phyloP scores from a whole-genome alignment of 495 filamentous ascomycete species.

The Hypoxylon intermedium region DNA sequence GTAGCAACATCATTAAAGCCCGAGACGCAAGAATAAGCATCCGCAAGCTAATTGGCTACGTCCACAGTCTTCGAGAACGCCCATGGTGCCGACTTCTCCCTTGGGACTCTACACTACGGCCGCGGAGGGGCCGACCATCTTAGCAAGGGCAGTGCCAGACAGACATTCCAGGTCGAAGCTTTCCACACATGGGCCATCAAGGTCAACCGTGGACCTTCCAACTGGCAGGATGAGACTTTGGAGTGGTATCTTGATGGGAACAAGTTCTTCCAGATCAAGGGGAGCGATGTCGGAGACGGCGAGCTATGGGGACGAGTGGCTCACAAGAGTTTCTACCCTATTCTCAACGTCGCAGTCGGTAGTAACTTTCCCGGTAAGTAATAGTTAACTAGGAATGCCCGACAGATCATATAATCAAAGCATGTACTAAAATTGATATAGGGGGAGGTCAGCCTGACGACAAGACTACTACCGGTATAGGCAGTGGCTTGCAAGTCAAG shows the following conservation, averaged over 20 bases:
- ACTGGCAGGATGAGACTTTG: constrained; percentile 32
- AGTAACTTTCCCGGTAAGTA: constrained; percentile 27
- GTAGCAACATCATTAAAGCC: too few relatives aligned
- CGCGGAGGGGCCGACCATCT: constrained; percentile 25
- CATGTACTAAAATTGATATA: constrained; percentile 4
- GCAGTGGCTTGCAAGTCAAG: constrained; percentile 20
- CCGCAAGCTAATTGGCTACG: not conserved
- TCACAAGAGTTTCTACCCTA: constrained; percentile 36
- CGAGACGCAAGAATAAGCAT: too few relatives aligned
- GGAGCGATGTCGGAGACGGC: constrained; percentile 27
- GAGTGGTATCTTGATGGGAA: constrained; percentile 40
- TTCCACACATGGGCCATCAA: constrained; percentile 37
- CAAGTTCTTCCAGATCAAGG: constrained; percentile 31
- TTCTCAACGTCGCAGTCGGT: constrained; percentile 43
- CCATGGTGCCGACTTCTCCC: constrained; percentile 23
- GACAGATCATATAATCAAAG: not conserved
- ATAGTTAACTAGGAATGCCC: not conserved
- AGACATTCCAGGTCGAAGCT: constrained; percentile 18
- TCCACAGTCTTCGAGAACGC: constrained; percentile 30
- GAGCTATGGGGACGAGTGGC: constrained; percentile 35
- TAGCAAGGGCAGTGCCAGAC: constrained; percentile 27
- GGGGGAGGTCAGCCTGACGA: constrained; percentile 18
- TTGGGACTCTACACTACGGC: constrained; percentile 34
- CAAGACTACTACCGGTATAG: constrained; percentile 17
- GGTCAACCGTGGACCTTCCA: constrained; percentile 29